Conservation (phyloP, 2,329 filamentous ascomycete genomes). For the Xylaria hypoxylon region DNA sequence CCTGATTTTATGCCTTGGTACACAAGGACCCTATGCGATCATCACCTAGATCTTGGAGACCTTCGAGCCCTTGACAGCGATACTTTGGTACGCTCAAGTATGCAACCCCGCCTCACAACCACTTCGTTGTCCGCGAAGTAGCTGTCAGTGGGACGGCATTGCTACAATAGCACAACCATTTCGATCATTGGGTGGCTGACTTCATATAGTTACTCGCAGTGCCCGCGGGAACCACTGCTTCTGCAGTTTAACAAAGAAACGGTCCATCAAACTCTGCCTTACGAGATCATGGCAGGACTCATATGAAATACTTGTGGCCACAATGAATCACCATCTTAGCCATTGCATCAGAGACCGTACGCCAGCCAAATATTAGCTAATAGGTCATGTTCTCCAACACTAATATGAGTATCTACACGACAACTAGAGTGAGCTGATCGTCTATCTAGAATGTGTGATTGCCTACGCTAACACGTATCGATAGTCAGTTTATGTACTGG, state of each 20-base stretch:
- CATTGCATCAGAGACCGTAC: too few relatives aligned
- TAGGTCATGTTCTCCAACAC: background rate
- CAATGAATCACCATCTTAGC: background rate
- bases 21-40: background rate
- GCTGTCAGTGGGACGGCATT: background rate
- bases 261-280: too few relatives aligned
- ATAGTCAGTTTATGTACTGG: background rate
- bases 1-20: too few relatives aligned
- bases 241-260: background rate
- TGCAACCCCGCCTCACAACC: slow-evolving; percentile 2
- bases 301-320: background rate
- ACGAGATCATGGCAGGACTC: too few relatives aligned
- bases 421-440: background rate
- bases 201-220: background rate
- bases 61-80: background rate
- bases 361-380: background rate
- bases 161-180: background rate
- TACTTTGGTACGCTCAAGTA: background rate
- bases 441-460: background rate
- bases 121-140: background rate
- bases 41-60: background rate
- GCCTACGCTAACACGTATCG: background rate
- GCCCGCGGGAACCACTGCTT: background rate
- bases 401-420: background rate
- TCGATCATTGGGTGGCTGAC: background rate